Percentiles rank a stretch among this genome's conserved stretches.
Evolutionary conservation across 306 rosid genomes (phyloP).

Genomic region (Quillaja saponaria): DNA sequence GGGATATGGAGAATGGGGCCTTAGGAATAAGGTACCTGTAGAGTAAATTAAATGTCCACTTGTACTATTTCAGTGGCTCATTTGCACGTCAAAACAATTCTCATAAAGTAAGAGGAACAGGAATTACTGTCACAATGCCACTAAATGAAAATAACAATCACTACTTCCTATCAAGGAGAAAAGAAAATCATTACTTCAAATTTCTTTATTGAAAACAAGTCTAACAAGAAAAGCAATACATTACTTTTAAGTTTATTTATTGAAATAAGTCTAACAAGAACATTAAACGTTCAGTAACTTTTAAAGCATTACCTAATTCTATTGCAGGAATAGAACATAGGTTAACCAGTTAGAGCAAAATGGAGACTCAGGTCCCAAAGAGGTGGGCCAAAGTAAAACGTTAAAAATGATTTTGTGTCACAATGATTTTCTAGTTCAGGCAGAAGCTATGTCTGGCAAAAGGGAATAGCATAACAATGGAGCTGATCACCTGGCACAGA

Average conservation of each 20-base stretch:
- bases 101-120: constrained; percentile 20
- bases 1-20: constrained; percentile 66
- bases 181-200: constrained; percentile 1
- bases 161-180: no score
- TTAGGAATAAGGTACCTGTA: constrained; percentile 70
- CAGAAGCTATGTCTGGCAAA: background rate
- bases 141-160: background rate
- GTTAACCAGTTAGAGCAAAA: background rate
- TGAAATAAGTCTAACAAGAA: constrained; percentile 18
- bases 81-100: constrained; percentile 18
- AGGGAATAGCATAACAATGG: background rate
- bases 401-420: background rate
- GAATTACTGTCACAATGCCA: constrained; percentile 4
- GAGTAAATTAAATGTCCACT: constrained; percentile 36
- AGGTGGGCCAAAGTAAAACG: constrained; percentile 4
- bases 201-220: background rate
- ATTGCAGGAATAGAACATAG: background rate
- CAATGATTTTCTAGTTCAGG: background rate
- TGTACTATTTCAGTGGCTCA: constrained; percentile 9
- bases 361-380: constrained; percentile 9
- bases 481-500: background rate
- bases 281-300: no score
- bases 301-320: constrained; percentile 12
- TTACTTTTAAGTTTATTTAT: background rate
- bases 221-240: constrained; percentile 11